phyloP scores from a whole-genome alignment of 2,329 filamentous ascomycete species.

The Colletotrichum sansevieriae region DNA sequence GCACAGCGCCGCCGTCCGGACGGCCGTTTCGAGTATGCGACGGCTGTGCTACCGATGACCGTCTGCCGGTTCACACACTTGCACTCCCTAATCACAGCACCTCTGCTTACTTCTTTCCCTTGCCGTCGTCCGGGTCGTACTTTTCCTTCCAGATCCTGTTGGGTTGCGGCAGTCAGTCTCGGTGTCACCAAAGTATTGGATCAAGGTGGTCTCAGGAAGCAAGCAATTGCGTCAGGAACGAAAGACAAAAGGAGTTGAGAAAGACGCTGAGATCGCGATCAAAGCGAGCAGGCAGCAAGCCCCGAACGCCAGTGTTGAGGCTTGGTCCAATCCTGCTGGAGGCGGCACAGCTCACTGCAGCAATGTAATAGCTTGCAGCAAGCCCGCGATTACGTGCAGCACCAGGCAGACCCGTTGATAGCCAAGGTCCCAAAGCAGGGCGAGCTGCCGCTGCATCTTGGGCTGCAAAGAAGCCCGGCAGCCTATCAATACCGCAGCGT shows the following conservation, averaged over 20 bases:
- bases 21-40: slow-evolving; percentile 40
- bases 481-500: slow-evolving; percentile 51
- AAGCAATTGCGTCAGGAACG: slow-evolving; percentile 19
- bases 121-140: slow-evolving; percentile 70
- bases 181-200: slow-evolving; percentile 11
- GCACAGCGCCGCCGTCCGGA: slow-evolving; percentile 14
- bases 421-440: slow-evolving; percentile 36
- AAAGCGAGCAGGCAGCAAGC: neutral
- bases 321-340: slow-evolving; percentile 16
- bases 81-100: neutral
- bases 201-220: slow-evolving; percentile 18
- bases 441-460: slow-evolving; percentile 21
- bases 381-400: slow-evolving; percentile 28
- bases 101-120: slow-evolving; percentile 55
- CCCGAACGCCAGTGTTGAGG: slow-evolving; percentile 15
- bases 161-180: slow-evolving; percentile 22
- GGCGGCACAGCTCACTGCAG: slow-evolving; percentile 20
- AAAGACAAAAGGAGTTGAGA: neutral
- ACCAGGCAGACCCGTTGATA: slow-evolving; percentile 16
- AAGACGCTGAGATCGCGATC: slow-evolving; percentile 16
- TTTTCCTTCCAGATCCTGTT: slow-evolving; percentile 98
- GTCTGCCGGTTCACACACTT: slow-evolving; percentile 12
- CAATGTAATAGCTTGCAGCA: slow-evolving; percentile 13
- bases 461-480: slow-evolving; percentile 41
- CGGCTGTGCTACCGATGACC: slow-evolving; percentile 23